These are phyloP conservation scores for Coemansia guatemalensis DNA, from an alignment of 192 early-diverging fungal genomes.

Conservation along the genomic window DNA sequence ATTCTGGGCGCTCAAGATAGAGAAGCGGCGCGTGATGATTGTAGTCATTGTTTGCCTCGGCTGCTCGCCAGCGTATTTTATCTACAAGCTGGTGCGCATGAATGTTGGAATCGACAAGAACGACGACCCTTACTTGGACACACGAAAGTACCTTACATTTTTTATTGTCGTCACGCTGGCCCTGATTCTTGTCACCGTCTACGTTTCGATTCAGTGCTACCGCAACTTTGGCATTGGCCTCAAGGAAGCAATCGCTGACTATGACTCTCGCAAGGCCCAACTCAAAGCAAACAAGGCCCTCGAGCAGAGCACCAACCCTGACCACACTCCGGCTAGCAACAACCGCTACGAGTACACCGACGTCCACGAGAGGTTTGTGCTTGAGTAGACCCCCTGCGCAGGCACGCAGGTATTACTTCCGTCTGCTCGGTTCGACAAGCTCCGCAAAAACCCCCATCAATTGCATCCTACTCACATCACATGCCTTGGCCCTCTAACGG, in stretches of 20 bases:
- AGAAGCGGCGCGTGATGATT: conserved; percentile 50
- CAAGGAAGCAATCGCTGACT: conserved; percentile 52
- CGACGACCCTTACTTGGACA: conserved; percentile 54
- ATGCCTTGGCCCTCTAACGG: conserved; percentile 7
- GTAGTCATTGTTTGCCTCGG: conserved; percentile 50
- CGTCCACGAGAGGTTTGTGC: conserved; percentile 48
- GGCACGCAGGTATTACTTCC: background rate
- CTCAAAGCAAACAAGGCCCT: conserved; percentile 55
- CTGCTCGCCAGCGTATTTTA: conserved; percentile 53
- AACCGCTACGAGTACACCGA: conserved; percentile 47
- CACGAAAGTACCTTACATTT: conserved; percentile 54
- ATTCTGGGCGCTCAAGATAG: conserved; percentile 56
- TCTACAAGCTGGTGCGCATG: conserved; percentile 58
- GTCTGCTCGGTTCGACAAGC: background rate
- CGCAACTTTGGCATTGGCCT: conserved; percentile 56
- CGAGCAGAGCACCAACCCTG: conserved; percentile 4
- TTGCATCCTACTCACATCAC: background rate
- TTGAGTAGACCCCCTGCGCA: conserved; percentile 27
- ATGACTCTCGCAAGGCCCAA: conserved; percentile 60
- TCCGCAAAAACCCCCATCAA: background rate
- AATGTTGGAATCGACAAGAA: conserved; percentile 47
- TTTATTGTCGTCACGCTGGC: conserved; percentile 54
- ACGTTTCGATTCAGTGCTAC: conserved; percentile 51
- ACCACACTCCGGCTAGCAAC: background rate
- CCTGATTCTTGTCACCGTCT: conserved; percentile 53